These are phyloP conservation scores for Lentinula detonsa DNA, from an alignment of 768 basidiomycete species.

Conservation along the genomic window DNA sequence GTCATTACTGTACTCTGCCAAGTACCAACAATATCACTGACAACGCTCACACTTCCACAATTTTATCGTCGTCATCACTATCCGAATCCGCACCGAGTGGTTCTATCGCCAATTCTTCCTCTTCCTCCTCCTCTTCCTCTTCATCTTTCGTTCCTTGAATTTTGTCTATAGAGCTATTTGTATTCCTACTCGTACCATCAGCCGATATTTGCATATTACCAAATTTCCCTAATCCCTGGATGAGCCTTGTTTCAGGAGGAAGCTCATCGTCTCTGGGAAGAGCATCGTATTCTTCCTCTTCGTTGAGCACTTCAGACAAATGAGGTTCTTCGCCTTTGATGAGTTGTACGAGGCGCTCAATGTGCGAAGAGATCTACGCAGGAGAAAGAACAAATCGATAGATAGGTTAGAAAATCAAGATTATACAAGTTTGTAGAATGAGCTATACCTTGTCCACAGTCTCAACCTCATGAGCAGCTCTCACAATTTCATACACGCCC, in stretches of 20 bases:
- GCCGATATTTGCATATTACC: not conserved
- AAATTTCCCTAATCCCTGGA: not conserved
- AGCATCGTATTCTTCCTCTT: slow-evolving; percentile 21
- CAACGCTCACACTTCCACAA: slow-evolving; percentile 46
- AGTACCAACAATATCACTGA: too few relatives aligned
- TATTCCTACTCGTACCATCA: not conserved
- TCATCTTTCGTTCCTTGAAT: not conserved
- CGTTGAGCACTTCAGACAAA: slow-evolving; percentile 31
- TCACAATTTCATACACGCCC: slow-evolving; percentile 84
- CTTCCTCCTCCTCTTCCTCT: slow-evolving; percentile 2
- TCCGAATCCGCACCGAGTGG: slow-evolving; percentile 22
- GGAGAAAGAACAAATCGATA: not conserved
- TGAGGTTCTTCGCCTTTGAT: slow-evolving; percentile 72
- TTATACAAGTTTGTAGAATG: not conserved
- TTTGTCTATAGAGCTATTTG: too few relatives aligned
- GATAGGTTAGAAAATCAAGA: not conserved
- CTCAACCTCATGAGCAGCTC: slow-evolving; percentile 74
- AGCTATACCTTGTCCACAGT: slow-evolving; percentile 62
- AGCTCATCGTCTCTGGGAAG: slow-evolving; percentile 11
- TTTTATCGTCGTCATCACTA: slow-evolving; percentile 48
- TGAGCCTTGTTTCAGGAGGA: not conserved
- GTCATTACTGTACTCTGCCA: too few relatives aligned
- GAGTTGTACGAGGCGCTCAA: slow-evolving; percentile 85
- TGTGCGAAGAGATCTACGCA: slow-evolving; percentile 73
- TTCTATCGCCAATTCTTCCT: not conserved